These are phyloP conservation scores for Pyricularia grisea DNA, from an alignment of 2,329 filamentous ascomycete genomes.

Conservation along the genomic window DNA sequence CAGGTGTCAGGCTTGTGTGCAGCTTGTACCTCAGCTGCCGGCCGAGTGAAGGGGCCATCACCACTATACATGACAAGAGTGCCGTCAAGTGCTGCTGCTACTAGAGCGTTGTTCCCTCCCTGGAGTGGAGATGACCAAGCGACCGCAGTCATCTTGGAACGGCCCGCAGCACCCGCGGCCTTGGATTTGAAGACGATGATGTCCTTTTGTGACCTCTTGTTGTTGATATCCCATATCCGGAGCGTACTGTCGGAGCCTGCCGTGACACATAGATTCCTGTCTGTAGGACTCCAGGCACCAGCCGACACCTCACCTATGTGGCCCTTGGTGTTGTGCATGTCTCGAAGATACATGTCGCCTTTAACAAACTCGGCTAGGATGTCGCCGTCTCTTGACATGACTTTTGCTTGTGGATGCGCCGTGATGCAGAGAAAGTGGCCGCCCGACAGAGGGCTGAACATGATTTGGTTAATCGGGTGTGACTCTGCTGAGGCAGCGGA, in stretches of 20 bases:
- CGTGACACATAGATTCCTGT: conserved; percentile 78
- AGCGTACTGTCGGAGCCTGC: conserved; percentile 92
- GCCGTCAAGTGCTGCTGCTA: conserved; percentile 79
- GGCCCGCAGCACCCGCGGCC: conserved; percentile 76
- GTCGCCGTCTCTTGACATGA: conserved; percentile 84
- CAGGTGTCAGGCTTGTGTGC: conserved; percentile 78
- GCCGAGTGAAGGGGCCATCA: conserved; percentile 75
- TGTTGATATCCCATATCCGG: conserved; percentile 94
- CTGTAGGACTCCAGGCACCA: conserved; percentile 82
- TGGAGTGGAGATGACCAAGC: conserved; percentile 72
- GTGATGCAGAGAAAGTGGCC: conserved; percentile 77
- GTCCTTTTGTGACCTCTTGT: conserved; percentile 80
- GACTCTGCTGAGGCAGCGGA: conserved; percentile 65
- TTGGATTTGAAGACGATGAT: conserved; percentile 94
- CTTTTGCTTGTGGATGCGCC: conserved; percentile 81
- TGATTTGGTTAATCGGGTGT: conserved; percentile 76
- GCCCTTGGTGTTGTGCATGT: conserved; percentile 96
- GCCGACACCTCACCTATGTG: conserved; percentile 88
- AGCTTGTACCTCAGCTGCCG: conserved; percentile 71
- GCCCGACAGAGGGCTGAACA: conserved; percentile 78
- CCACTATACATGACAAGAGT: conserved; percentile 88
- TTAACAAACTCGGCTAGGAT: conserved; percentile 83
- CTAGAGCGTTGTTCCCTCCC: conserved; percentile 69
- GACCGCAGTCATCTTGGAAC: conserved; percentile 89
- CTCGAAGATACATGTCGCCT: conserved; percentile 94